Evolutionary conservation across 2,329 filamentous ascomycete species (phyloP).

Genomic region (Pseudogymnoascus sp.): DNA sequence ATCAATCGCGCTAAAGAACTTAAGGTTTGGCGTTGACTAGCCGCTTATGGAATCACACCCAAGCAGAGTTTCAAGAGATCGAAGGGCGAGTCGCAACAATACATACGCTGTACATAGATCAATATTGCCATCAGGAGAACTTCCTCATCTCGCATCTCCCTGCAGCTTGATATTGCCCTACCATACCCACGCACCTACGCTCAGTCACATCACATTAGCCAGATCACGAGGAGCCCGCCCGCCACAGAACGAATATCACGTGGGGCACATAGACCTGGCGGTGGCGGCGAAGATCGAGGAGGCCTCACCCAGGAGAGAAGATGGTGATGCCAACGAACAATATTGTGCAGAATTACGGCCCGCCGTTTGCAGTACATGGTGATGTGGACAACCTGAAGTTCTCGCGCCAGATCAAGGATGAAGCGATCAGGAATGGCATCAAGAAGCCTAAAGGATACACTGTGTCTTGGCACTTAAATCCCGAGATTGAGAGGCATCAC

Average conservation of each 20-base stretch:
- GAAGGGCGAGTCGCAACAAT: neutral
- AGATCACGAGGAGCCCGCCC: neutral
- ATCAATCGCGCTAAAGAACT: conserved; percentile 1
- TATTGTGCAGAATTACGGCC: conserved; percentile 28
- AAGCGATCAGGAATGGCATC: conserved; percentile 55
- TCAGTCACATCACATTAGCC: neutral
- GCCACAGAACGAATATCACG: conserved; percentile 1
- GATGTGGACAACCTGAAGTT: conserved; percentile 23
- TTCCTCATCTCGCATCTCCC: neutral
- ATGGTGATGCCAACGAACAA: conserved; percentile 24
- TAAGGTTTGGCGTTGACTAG: conserved; percentile 6
- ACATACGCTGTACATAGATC: neutral
- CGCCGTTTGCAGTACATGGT: conserved; percentile 24
- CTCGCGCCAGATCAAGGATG: conserved; percentile 20
- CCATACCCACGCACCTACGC: neutral
- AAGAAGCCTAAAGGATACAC: conserved; percentile 76
- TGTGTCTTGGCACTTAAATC: conserved; percentile 93
- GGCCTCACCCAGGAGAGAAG: conserved; percentile 7
- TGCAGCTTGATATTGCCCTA: neutral
- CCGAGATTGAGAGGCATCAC: conserved; percentile 90
- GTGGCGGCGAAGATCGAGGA: conserved; percentile 3
- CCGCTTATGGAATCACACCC: neutral
- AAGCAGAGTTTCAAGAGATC: conserved; percentile 4
- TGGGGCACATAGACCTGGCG: neutral
- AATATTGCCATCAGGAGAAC: neutral